Evolutionary conservation across 169 alveolate species (phyloP).

Genomic region (Cryptosporidium sp.): DNA sequence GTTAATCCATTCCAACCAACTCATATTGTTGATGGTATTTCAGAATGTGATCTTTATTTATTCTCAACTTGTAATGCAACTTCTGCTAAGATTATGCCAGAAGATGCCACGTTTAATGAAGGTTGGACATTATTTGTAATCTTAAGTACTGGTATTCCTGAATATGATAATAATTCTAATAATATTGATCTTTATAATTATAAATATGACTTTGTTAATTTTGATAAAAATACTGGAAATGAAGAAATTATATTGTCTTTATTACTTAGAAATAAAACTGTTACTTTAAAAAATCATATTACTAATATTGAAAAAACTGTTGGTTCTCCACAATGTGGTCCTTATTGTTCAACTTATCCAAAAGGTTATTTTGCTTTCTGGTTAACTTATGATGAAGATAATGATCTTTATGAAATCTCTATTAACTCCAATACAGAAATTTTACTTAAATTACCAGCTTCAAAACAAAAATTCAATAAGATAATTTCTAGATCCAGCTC

Average conservation of each 20-base stretch:
- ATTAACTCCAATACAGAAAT: conserved; percentile 36
- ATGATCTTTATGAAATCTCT: conserved; percentile 4
- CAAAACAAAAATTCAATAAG: conserved; percentile 29
- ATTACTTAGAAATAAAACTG: conserved; percentile 10
- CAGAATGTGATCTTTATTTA: conserved; percentile 27
- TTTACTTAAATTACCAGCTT: conserved; percentile 18
- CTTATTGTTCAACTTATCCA: conserved; percentile 65
- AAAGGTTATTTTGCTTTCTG: conserved; percentile 58
- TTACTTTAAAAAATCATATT: conserved; percentile 21
- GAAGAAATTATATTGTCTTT: conserved; percentile 27
- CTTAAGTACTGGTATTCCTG: conserved; percentile 48
- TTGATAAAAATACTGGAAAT: background rate
- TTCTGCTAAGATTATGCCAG: conserved; percentile 37
- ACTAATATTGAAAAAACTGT: conserved; percentile 18
- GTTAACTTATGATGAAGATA: conserved; percentile 15
- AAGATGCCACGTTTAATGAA: background rate
- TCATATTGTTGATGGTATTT: conserved; percentile 40
- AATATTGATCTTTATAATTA: background rate
- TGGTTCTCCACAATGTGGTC: conserved; percentile 56
- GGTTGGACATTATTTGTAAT: conserved; percentile 64
- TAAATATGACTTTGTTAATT: conserved; percentile 11
- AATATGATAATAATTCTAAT: background rate
- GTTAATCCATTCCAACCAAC: conserved; percentile 36
- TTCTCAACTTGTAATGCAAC: conserved; percentile 63
- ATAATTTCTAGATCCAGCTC: background rate